phyloP scores from a whole-genome alignment of 2,329 filamentous ascomycete genomes.

The Nothopassalora personata region DNA sequence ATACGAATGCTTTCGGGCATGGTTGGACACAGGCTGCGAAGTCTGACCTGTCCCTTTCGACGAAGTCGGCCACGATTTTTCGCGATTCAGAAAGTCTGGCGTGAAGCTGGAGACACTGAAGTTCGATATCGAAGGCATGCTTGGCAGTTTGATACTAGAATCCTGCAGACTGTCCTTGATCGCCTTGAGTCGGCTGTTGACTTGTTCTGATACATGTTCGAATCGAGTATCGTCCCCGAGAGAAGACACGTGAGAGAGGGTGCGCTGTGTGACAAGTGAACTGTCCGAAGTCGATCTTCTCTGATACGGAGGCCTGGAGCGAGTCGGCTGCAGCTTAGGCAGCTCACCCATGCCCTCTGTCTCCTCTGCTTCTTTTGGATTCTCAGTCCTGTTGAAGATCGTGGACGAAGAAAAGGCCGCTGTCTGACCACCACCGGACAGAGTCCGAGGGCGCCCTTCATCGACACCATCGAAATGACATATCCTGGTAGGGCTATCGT shows the following conservation, averaged over 20 bases:
- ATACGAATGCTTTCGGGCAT: conserved; percentile 3
- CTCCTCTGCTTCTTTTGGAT: conserved; percentile 16
- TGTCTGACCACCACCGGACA: background rate
- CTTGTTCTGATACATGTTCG: conserved; percentile 72
- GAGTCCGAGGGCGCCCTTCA: background rate
- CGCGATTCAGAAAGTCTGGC: conserved; percentile 29
- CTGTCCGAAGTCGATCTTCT: conserved; percentile 68
- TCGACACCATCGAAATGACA: background rate
- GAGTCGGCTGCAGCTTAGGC: conserved; percentile 14
- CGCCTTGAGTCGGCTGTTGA: conserved; percentile 84
- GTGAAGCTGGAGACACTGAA: conserved; percentile 24
- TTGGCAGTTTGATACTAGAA: conserved; percentile 63
- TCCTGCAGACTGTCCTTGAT: conserved; percentile 84
- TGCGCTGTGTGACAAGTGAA: conserved; percentile 66
- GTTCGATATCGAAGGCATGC: conserved; percentile 48
- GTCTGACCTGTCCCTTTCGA: conserved; percentile 7
- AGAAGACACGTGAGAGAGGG: conserved; percentile 71
- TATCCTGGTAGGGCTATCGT: background rate
- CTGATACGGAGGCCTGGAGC: conserved; percentile 34
- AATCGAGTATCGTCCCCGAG: conserved; percentile 80
- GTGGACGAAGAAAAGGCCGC: background rate
- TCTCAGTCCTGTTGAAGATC: background rate
- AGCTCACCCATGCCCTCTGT: conserved; percentile 19
- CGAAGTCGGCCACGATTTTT: conserved; percentile 20
- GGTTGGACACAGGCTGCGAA: background rate